Evolutionary conservation across 2,329 filamentous ascomycete species (phyloP), one percentile per base, ranked within the genome.

Genomic region (Colletotrichum paranaense): DNA sequence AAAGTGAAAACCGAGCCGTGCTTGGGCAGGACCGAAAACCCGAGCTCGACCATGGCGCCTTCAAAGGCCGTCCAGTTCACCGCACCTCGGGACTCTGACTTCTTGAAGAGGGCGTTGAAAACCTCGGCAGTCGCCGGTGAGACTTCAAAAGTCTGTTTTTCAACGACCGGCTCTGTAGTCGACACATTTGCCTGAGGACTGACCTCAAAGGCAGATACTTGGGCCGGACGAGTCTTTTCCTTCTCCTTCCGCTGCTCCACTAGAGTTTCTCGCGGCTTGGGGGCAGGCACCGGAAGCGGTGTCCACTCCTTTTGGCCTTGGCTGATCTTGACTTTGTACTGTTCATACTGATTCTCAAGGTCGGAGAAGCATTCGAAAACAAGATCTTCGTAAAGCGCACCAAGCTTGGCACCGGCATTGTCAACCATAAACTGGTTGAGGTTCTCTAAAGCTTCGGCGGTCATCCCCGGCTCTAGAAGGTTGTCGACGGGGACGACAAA

Each of bases 1-100:
- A 86, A 85, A 0, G 81, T 86, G 74, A 82, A 86, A 2, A 84
- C 80, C 0, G 85, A 87, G 3, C 85, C 85, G 46, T 81, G 81
- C 69, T 80, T 84, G 1, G 84, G 82, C 1, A 81, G 11, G 2
- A 86, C 78, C 0, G 82, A 83, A 73, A 88, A 87, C 2, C 80
- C 81, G 42, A 86, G 38, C 7, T 84, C 83, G 0, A 75, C 78
- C 81, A 87, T 84, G 26, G 84, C 86, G 0, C 78, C 75, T 64
- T 82, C 80, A 32, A 88, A 88, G 0, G 79, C 77, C 0, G 72
- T 52, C 84, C 84, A 86, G 60, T 58, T 75, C 1, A 85, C 76
- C 0, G 81, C 78, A 0, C 81, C 77, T 1, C 80, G 80, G 0
- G 80, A 65, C 16, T 79, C 57, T 0, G 80, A 77, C 66, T 77